These are phyloP conservation scores for Sugiyamaella japonica DNA, from an alignment of 1,139 yeast species.

Conservation along the genomic window DNA sequence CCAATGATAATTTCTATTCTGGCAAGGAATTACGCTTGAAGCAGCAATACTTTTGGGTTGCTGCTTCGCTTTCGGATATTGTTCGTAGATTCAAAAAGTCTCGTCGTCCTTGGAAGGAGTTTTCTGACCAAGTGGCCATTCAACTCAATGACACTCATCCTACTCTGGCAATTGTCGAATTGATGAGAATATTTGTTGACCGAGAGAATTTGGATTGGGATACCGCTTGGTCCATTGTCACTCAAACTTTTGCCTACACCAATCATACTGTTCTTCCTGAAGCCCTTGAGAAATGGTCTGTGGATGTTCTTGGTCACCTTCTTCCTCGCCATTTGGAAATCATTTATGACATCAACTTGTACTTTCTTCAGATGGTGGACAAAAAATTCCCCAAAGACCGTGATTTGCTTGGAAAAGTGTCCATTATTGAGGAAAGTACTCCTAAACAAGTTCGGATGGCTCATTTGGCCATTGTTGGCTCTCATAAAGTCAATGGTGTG, in stretches of 20 bases:
- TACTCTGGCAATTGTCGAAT: constrained; percentile 85
- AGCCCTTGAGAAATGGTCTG: constrained; percentile 96
- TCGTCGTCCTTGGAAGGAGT: constrained; percentile 75
- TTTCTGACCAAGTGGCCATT: constrained; percentile 84
- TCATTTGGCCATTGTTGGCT: constrained; percentile 83
- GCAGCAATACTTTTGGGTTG: constrained; percentile 97
- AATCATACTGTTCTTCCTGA: constrained; percentile 95
- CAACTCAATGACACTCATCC: constrained; percentile 97
- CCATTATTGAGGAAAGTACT: constrained; percentile 77
- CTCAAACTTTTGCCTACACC: constrained; percentile 83
- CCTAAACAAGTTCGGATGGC: constrained; percentile 93
- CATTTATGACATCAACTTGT: constrained; percentile 80
- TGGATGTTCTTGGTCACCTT: constrained; percentile 70
- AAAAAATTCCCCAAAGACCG: constrained; percentile 66
- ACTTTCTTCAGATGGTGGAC: constrained; percentile 75
- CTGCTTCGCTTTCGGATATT: constrained; percentile 90
- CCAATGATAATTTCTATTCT: constrained; percentile 86
- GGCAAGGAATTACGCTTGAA: constrained; percentile 92
- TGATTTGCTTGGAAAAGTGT: constrained; percentile 67
- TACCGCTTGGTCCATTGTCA: constrained; percentile 82
- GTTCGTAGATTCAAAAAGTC: constrained; percentile 85
- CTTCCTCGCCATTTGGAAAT: constrained; percentile 92
- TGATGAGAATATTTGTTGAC: constrained; percentile 84
- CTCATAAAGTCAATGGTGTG: constrained; percentile 93
- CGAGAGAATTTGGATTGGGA: constrained; percentile 79